Evolutionary conservation across 2,329 filamentous ascomycete species (phyloP).

Genomic region (Pseudopyricularia javanii): DNA sequence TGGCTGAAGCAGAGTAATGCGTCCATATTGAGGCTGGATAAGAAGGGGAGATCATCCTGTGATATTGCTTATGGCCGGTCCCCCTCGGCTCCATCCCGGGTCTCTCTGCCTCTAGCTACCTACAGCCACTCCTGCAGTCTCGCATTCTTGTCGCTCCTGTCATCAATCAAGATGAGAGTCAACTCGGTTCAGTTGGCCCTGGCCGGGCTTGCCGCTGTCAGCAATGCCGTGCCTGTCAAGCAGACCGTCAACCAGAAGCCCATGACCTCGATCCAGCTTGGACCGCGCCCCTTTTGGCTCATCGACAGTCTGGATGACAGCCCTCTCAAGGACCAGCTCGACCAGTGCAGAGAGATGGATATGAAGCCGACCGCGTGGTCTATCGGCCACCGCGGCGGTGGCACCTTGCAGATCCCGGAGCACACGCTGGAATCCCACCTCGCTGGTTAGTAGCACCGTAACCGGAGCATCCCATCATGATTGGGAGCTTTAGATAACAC

Average conservation of each 20-base stretch:
- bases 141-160: not conserved
- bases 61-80: not conserved
- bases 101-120: not conserved
- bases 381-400: conserved; percentile 51
- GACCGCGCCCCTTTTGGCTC: conserved; percentile 52
- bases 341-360: conserved; percentile 42
- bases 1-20: not conserved
- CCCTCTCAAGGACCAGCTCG: conserved; percentile 45
- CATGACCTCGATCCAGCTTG: conserved; percentile 41
- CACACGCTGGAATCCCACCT: conserved; percentile 46
- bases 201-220: not conserved
- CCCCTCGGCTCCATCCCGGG: not conserved
- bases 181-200: not conserved
- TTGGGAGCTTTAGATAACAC: not conserved
- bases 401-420: conserved; percentile 51
- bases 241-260: conserved; percentile 8
- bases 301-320: conserved; percentile 49
- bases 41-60: not conserved
- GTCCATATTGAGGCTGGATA: not conserved
- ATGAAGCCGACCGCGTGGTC: conserved; percentile 41
- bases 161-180: not conserved
- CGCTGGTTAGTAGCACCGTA: conserved; percentile 28
- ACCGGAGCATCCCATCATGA: not conserved
- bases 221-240: not conserved
- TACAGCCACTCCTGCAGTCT: not conserved